Percentiles rank a stretch among this genome's conserved stretches.
These are phyloP conservation scores for Kockovaella imperatae DNA, from an alignment of 768 basidiomycete species.

Conservation along the genomic window DNA sequence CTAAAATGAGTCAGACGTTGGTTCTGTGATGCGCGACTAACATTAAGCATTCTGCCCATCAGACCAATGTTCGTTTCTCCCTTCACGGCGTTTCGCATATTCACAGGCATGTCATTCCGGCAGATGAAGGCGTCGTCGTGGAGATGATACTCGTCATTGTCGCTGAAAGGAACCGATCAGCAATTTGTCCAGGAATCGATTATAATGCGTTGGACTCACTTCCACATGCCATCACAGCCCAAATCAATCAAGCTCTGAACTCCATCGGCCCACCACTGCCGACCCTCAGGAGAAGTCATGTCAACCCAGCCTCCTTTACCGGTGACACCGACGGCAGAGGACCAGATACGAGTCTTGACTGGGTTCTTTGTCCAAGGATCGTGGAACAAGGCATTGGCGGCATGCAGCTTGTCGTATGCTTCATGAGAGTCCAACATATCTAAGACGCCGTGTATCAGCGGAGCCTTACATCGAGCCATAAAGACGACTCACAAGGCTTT, in stretches of 20 bases:
- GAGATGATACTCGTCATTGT: constrained; percentile 43
- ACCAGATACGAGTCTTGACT: constrained; percentile 39
- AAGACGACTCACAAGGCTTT: constrained; percentile 34
- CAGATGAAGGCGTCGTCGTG: constrained; percentile 34
- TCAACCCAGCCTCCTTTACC: constrained; percentile 41
- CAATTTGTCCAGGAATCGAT: background rate
- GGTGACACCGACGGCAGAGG: constrained; percentile 30
- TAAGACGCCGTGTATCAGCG: background rate
- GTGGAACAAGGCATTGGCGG: constrained; percentile 32
- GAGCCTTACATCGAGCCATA: background rate
- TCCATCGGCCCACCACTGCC: constrained; percentile 43
- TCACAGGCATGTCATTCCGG: constrained; percentile 15
- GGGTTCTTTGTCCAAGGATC: constrained; percentile 26
- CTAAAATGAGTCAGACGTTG: background rate
- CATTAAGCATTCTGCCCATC: constrained; percentile 39
- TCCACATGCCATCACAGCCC: constrained; percentile 42
- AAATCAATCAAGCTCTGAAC: constrained; percentile 29
- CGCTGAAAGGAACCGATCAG: constrained; percentile 15
- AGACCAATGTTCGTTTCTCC: constrained; percentile 27
- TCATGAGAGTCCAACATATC: constrained; percentile 38
- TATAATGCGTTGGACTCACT: constrained; percentile 22
- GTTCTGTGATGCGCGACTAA: constrained; percentile 11
- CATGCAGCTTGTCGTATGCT: constrained; percentile 22
- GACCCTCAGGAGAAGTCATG: constrained; percentile 32
- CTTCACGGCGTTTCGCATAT: constrained; percentile 12